Evolutionary conservation across 768 basidiomycete genomes (phyloP).

Genomic region (Suillus hirtellus): DNA sequence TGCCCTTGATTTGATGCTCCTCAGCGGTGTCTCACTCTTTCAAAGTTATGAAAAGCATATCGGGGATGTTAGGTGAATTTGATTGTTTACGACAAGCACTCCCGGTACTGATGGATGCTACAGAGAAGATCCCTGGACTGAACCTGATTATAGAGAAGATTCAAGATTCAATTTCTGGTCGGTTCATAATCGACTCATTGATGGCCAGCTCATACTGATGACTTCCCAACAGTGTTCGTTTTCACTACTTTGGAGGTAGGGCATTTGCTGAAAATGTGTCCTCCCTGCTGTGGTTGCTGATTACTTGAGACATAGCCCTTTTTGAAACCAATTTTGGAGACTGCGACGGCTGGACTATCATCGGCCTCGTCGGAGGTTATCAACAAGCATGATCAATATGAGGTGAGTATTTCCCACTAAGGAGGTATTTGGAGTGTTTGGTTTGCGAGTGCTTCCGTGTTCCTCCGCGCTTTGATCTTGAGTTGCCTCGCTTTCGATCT

Average conservation of each 20-base stretch:
- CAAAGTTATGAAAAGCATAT: slow-evolving; percentile 72
- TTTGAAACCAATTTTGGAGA: slow-evolving; percentile 75
- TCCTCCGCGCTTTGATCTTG: background rate
- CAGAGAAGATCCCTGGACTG: slow-evolving; percentile 85
- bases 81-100: background rate
- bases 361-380: slow-evolving; percentile 76
- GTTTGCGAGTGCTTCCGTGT: background rate
- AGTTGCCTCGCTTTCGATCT: background rate
- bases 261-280: background rate
- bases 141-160: slow-evolving; percentile 75
- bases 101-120: slow-evolving; percentile 2
- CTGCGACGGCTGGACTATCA: slow-evolving; percentile 62
- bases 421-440: background rate
- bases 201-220: background rate
- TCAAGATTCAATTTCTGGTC: slow-evolving; percentile 67
- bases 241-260: slow-evolving; percentile 82
- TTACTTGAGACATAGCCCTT: slow-evolving; percentile 54
- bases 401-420: slow-evolving; percentile 38
- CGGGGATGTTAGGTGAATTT: slow-evolving; percentile 61
- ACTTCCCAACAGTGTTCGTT: slow-evolving; percentile 61
- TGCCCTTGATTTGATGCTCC: slow-evolving; percentile 17
- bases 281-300: background rate
- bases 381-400: slow-evolving; percentile 78
- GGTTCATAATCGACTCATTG: slow-evolving; percentile 15
- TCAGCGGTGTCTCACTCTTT: background rate